Base-by-base conservation (phyloP, 2,329 filamentous ascomycete genomes). In the Nigrospora sphaerica region DNA sequence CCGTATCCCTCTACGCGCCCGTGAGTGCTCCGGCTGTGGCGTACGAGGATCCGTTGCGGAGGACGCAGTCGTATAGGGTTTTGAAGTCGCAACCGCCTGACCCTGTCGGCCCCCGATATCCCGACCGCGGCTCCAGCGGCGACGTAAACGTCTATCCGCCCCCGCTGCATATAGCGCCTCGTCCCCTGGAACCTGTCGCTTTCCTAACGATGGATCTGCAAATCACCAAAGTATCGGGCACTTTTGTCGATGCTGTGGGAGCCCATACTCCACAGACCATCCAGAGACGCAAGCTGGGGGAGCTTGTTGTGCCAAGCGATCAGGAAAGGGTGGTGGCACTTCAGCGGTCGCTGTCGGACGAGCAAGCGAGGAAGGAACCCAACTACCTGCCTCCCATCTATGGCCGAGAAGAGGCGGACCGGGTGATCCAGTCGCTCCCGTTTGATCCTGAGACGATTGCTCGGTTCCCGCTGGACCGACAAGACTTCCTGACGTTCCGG, bases 331-430 rank as follows among this genome's bases (percentile, higher is more conserved):
- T 81, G 5, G 56, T 65, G 36, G 64, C 63, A 10, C 62, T 82
- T 39, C 75, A 78, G 52, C 69, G 68, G 41, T 68, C 71, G 43
- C 67, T 85, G 40, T 71, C 78, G 44, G 73, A 76, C 14, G 80
- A 85, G 52, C 78, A 80, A 49, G 65, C 70, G 32, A 68, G 72
- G 52, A 78, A 72, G 46, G 78, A 81, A 31, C 80, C 80, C 16
- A 80, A 78, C 39, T 83, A 84, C 57, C 67, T 84, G 17, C 80
- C 81, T 4, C 81, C 81, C 2, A 83, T 84, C n/a, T 73, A 79
- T 49, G 72, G 69, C 34, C 73, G 73, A 51, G 65, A 71, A 41
- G 73, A 78, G 47, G 73, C 78, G 43, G 73, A 78, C 19, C 68
- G 73, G 23, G 71, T 80, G 14, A 74, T 83, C 32, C 73, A 77